Evolutionary conservation across 2,329 filamentous ascomycete species (phyloP).

Genomic region (Geoglossum cookeanum): DNA sequence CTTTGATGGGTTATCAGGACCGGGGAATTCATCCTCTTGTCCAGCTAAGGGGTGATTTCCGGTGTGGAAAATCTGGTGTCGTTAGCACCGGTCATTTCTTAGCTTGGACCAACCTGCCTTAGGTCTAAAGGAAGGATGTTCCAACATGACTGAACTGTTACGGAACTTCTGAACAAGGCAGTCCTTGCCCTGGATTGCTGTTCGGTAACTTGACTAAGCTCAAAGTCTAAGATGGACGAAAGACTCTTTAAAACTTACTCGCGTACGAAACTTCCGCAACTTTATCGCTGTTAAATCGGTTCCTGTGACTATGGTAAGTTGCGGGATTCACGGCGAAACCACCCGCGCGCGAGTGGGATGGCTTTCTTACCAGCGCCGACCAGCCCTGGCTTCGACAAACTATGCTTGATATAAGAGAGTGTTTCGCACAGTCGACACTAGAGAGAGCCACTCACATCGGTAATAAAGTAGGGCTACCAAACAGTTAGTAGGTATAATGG

Average conservation of each 20-base stretch:
- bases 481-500: neutral
- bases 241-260: slow-evolving; percentile 36
- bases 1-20: slow-evolving; percentile 69
- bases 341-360: neutral
- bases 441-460: slow-evolving; percentile 3
- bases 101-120: slow-evolving; percentile 39
- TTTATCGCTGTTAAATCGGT: slow-evolving; percentile 67
- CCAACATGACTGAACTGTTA: slow-evolving; percentile 90
- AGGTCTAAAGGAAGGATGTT: slow-evolving; percentile 62
- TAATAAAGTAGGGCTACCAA: slow-evolving; percentile 5
- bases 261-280: slow-evolving; percentile 84
- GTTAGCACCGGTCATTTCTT: neutral
- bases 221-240: neutral
- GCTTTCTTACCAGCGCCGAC: slow-evolving; percentile 42
- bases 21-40: slow-evolving; percentile 55
- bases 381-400: slow-evolving; percentile 53
- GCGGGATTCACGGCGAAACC: neutral
- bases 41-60: slow-evolving; percentile 36
- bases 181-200: slow-evolving; percentile 81
- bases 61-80: slow-evolving; percentile 34
- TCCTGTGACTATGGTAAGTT: slow-evolving; percentile 30
- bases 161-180: slow-evolving; percentile 87
- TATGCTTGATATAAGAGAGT: slow-evolving; percentile 21
- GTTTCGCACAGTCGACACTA: neutral
- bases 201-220: slow-evolving; percentile 13